phyloP scores from a whole-genome alignment of 805 yeast species.

The Cyberlindnera suaveolens region DNA sequence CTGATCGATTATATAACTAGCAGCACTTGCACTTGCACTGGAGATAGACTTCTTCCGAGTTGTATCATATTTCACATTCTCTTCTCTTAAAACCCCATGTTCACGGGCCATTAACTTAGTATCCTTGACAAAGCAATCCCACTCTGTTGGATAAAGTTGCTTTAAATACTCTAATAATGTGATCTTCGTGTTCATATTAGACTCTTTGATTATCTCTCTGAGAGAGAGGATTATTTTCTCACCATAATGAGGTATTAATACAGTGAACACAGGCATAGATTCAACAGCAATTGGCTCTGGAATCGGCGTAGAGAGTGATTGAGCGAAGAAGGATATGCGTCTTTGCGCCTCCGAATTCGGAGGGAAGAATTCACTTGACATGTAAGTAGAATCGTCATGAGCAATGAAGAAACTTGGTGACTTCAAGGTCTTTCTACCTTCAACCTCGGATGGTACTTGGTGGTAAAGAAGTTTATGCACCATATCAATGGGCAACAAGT shows the following conservation, averaged over 20 bases:
- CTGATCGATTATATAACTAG: too few species aligned
- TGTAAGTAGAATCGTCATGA: conserved; percentile 71
- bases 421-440: conserved; percentile 37
- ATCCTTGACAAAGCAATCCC: conserved; percentile 77
- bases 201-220: conserved; percentile 70
- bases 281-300: conserved; percentile 62
- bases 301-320: conserved; percentile 80
- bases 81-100: conserved; percentile 31
- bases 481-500: conserved; percentile 66
- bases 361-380: conserved; percentile 53
- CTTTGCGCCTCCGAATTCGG: conserved; percentile 71
- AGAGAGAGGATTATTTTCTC: conserved; percentile 75
- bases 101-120: conserved; percentile 59
- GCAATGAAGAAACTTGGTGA: conserved; percentile 79
- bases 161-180: conserved; percentile 79
- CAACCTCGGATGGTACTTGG: conserved; percentile 22
- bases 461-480: conserved; percentile 59
- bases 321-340: conserved; percentile 83
- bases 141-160: conserved; percentile 63
- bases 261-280: conserved; percentile 78
- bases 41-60: conserved; percentile 7
- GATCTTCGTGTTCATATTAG: conserved; percentile 58
- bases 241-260: conserved; percentile 79
- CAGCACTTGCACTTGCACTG: background rate
- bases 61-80: conserved; percentile 18